phyloP scores from a whole-genome alignment of 2,329 filamentous ascomycete genomes.

The Colletotrichum falcatum region DNA sequence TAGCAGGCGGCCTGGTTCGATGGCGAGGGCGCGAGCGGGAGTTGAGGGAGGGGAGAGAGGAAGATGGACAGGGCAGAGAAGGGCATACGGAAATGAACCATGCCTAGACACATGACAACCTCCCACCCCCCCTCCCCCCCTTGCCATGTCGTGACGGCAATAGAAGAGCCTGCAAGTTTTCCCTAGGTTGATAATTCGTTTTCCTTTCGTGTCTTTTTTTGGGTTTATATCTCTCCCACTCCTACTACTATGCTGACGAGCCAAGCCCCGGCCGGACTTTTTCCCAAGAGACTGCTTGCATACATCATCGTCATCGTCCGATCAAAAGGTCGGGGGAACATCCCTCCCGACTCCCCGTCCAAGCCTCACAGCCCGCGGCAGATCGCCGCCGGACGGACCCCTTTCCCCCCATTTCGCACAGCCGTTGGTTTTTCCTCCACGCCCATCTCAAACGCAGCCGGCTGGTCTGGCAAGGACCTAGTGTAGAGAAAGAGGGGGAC shows the following conservation, averaged over 20 bases:
- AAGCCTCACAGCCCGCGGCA: slow-evolving; percentile 1
- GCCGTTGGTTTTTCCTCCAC: too few relatives aligned
- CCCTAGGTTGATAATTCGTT: background rate
- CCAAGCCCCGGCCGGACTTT: background rate
- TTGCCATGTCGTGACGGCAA: slow-evolving; percentile 9
- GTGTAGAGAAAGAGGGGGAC: background rate
- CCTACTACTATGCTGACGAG: background rate
- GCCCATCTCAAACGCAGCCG: background rate
- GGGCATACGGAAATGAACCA: background rate
- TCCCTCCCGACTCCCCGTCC: background rate
- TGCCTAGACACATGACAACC: slow-evolving; percentile 24
- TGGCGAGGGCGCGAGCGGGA: background rate
- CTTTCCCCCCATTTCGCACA: background rate
- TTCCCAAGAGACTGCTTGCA: too few relatives aligned
- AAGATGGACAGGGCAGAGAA: background rate
- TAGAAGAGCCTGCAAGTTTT: slow-evolving; percentile 2
- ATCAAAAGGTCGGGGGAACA: background rate
- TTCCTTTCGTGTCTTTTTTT: background rate
- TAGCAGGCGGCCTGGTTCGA: background rate
- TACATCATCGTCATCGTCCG: background rate
- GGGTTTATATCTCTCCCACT: background rate
- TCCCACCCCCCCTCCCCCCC: background rate
- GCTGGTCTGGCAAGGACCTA: background rate
- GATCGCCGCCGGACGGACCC: slow-evolving; percentile 7
- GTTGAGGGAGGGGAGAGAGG: background rate